Base-by-base conservation (phyloP, 345 rosid genomes). In the Populus davidiana region DNA sequence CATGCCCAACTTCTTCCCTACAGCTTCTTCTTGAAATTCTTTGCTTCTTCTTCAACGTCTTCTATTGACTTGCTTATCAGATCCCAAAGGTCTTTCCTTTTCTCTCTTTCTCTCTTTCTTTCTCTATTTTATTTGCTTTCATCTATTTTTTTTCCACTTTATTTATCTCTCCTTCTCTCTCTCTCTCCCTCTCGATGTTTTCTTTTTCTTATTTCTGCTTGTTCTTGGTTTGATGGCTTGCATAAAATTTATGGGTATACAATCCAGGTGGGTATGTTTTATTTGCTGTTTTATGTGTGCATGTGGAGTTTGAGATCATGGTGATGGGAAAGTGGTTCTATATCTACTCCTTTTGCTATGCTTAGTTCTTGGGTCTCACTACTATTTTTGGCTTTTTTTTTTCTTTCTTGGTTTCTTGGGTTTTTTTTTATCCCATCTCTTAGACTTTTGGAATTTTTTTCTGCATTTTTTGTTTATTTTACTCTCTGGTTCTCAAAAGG, bases 1-100 rank as follows among this genome's bases (percentile, higher is more conserved):
- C 92, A 85, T 86, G 92, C 77, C 73, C 77, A 73, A 81, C 66
- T 79, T 81, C 84, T 80, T 75, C 82, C 87, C 89, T 82, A 83
- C 92, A 85, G 56, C 75, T 9, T 65, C 41, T 11, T 5, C 69
- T 44, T 39, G 21, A 62, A 71, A 56, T 71, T 62, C 71, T 47
- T 72, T 86, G 80, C 85, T 78, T 78, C 84, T 78, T 72, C 83
- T 71, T 69, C 41, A 61, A 43, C 36, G 16, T 9, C 21, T 17
- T 12, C 52, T 36, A 35, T 67, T 35, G 63, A 56, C 63, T 56
- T 21, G 56, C 74, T 75, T 52, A 43, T 54, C 80, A 72, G 79
- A 83, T 80, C 77, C 86, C 72, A 68, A 68, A 80, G 85, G 84
- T 83, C 70, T 84, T 67, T 49, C 41, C 59, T 36, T 38, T 47